phyloP scores from a whole-genome alignment of 352 stramenopile genomes.

The Globisporangium iwayamae region DNA sequence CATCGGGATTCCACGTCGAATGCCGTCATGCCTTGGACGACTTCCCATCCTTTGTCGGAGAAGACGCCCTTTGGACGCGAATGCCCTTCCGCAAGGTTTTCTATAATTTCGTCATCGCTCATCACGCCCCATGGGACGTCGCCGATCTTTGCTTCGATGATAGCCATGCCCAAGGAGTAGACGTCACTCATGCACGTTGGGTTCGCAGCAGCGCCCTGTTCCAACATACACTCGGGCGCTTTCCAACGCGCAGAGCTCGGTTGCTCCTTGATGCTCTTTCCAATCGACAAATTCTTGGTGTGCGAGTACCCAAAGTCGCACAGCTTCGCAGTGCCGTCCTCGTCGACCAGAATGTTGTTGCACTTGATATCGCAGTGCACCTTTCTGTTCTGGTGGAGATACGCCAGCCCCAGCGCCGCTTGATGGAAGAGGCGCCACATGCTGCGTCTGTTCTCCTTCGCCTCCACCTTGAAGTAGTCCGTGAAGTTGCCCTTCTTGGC shows the following conservation, averaged over 20 bases:
- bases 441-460: too few relatives aligned
- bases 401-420: too few relatives aligned
- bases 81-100: too few relatives aligned
- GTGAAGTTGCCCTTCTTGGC: too few relatives aligned
- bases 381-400: not conserved
- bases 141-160: not conserved
- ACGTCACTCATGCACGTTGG: not conserved
- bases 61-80: too few relatives aligned
- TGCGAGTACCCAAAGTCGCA: not conserved
- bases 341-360: not conserved
- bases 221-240: slow-evolving; percentile 31
- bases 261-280: slow-evolving; percentile 13
- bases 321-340: not conserved
- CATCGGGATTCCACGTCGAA: not conserved
- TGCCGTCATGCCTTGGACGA: too few relatives aligned
- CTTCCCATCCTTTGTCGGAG: too few relatives aligned
- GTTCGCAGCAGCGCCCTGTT: not conserved
- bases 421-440: too few relatives aligned
- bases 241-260: slow-evolving; percentile 29
- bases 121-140: not conserved
- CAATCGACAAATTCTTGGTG: not conserved
- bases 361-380: not conserved
- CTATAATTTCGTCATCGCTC: not conserved
- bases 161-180: too few relatives aligned
- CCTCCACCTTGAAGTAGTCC: too few relatives aligned